phyloP scores from a whole-genome alignment of 179 eudicot species.

The Beta corolliflora region DNA sequence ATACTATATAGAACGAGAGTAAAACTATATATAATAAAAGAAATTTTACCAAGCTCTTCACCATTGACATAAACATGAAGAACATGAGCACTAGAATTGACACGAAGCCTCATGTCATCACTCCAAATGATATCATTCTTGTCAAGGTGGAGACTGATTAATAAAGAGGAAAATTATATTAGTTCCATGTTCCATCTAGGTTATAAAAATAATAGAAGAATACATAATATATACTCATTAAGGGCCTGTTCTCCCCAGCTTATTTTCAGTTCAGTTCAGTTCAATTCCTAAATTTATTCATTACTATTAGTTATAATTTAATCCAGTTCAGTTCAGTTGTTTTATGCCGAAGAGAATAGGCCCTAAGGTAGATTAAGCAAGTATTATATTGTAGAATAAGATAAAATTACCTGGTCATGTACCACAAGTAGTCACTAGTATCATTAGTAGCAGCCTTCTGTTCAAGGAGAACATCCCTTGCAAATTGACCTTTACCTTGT shows the following conservation, averaged over 20 bases:
- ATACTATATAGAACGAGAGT: neutral
- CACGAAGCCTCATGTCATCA: constrained; percentile 42
- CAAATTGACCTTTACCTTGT: constrained; percentile 35
- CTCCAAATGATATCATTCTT: constrained; percentile 48
- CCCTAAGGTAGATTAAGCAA: no score
- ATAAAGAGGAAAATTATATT: neutral
- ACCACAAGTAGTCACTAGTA: constrained; percentile 73
- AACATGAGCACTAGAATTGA: constrained; percentile 62
- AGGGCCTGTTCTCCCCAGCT: no score
- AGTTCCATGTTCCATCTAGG: no score
- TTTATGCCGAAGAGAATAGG: no score
- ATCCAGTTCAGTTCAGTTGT: no score
- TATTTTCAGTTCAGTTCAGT: no score
- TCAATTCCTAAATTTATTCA: no score
- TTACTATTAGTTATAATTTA: no score
- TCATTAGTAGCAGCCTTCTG: constrained; percentile 53
- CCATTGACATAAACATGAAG: constrained; percentile 71
- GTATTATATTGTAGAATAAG: no score
- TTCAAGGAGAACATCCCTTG: constrained; percentile 42
- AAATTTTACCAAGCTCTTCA: constrained; percentile 47
- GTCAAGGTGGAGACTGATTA: constrained; percentile 39
- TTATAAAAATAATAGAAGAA: no score
- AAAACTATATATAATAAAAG: neutral
- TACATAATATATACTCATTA: no score
- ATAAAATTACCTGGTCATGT: constrained; percentile 60